Conservation (phyloP, 2,329 filamentous ascomycete species). For the Xylariaceae sp. region DNA sequence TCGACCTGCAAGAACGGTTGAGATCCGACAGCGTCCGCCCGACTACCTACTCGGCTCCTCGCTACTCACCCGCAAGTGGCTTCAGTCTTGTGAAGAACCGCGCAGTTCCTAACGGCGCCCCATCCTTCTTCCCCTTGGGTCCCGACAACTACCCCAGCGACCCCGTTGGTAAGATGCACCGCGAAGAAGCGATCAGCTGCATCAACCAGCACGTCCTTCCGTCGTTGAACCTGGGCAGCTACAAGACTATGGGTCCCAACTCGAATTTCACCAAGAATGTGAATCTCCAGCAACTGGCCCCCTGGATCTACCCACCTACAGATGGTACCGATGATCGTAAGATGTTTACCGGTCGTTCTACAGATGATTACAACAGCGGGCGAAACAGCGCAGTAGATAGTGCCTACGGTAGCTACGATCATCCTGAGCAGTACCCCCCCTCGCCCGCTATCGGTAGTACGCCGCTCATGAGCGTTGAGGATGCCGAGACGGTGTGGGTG, state of each 20-base stretch:
- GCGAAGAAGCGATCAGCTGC: constrained; percentile 63
- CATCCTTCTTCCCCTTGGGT: constrained; percentile 55
- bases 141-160: constrained; percentile 48
- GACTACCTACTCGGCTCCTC: constrained; percentile 52
- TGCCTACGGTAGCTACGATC: constrained; percentile 31
- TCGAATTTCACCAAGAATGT: constrained; percentile 45
- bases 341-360: constrained; percentile 22
- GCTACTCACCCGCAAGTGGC: constrained; percentile 52
- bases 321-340: constrained; percentile 37
- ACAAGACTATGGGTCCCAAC: constrained; percentile 36
- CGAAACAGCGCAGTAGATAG: constrained; percentile 15
- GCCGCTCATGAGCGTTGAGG: constrained; percentile 58
- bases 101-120: constrained; percentile 60
- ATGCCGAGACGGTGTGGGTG: constrained; percentile 54
- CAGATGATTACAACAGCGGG: constrained; percentile 20
- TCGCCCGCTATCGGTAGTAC: constrained; percentile 43
- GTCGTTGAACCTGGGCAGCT: constrained; percentile 50
- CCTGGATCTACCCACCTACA: constrained; percentile 51
- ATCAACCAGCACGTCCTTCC: constrained; percentile 67
- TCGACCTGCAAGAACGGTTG: constrained; percentile 62
- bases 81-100: constrained; percentile 62
- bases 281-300: constrained; percentile 52
- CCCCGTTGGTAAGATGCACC: constrained; percentile 61
- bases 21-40: constrained; percentile 48
- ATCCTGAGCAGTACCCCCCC: constrained; percentile 20